Conservation (phyloP, 306 rosid species). For the Geum urbanum region DNA sequence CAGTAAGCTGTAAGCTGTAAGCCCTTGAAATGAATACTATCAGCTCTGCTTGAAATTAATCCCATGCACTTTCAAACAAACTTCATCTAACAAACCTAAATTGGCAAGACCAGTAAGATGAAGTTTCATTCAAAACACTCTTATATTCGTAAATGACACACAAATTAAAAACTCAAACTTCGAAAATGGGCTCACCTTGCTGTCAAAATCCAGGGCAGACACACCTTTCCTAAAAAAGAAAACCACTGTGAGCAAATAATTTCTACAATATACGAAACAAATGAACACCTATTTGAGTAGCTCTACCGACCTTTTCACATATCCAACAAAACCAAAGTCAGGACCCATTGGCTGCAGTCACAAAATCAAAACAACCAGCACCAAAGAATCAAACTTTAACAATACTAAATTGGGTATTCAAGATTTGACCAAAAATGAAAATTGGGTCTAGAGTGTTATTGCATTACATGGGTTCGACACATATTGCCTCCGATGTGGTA, state of each 20-base stretch:
- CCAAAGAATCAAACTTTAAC: neutral
- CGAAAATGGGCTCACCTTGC: slow-evolving; percentile 42
- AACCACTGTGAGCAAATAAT: neutral
- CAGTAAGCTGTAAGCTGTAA: neutral
- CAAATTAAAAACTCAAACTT: neutral
- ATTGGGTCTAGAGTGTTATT: neutral
- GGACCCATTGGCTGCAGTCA: slow-evolving; percentile 30
- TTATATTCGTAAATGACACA: neutral
- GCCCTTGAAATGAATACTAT: neutral
- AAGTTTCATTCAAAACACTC: neutral
- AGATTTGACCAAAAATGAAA: neutral
- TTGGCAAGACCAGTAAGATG: neutral
- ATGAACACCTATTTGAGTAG: neutral
- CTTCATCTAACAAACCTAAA: neutral
- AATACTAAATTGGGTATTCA: neutral
- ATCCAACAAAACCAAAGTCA: neutral
- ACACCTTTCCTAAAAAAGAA: slow-evolving; percentile 59
- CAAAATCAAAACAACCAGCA: neutral
- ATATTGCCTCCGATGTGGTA: slow-evolving; percentile 35
- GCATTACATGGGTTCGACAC: slow-evolving; percentile 60
- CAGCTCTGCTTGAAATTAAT: no score
- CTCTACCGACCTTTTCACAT: slow-evolving; percentile 29
- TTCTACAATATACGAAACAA: neutral
- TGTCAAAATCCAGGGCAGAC: slow-evolving; percentile 73
- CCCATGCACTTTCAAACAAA: neutral